These are phyloP conservation scores for Fraxinus floribunda DNA, from an alignment of 305 asterid species.

Conservation along the genomic window DNA sequence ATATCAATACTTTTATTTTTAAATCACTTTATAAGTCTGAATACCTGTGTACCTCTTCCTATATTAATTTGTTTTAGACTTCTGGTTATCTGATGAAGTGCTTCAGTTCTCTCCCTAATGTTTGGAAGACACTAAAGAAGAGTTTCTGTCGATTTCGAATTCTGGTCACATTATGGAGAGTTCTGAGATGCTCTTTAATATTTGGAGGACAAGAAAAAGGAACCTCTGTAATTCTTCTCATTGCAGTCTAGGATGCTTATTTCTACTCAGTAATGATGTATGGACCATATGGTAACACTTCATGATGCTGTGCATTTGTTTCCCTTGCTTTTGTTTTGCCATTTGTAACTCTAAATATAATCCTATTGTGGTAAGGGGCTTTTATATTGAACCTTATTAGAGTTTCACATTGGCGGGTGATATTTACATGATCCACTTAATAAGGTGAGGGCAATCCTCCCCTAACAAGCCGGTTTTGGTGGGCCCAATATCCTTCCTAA, in stretches of 20 bases:
- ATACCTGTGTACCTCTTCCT: background rate
- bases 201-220: background rate
- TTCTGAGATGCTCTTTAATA: background rate
- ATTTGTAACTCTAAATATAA: background rate
- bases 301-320: background rate
- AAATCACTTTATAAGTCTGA: background rate
- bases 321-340: background rate
- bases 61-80: slow-evolving; percentile 6
- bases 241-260: background rate
- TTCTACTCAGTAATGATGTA: background rate
- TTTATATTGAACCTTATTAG: background rate
- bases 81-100: slow-evolving; percentile 8
- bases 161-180: background rate
- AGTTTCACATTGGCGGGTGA: no score
- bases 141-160: background rate
- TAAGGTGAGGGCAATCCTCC: no score
- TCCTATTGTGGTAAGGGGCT: background rate
- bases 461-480: no score
- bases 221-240: background rate
- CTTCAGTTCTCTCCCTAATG: slow-evolving; percentile 13
- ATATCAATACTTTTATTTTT: background rate
- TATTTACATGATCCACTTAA: no score
- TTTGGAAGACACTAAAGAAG: background rate
- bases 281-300: background rate
- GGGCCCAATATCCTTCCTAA: no score